Evolutionary conservation across 345 rosid species (phyloP).

Genomic region (Raphanus raphanistrum): DNA sequence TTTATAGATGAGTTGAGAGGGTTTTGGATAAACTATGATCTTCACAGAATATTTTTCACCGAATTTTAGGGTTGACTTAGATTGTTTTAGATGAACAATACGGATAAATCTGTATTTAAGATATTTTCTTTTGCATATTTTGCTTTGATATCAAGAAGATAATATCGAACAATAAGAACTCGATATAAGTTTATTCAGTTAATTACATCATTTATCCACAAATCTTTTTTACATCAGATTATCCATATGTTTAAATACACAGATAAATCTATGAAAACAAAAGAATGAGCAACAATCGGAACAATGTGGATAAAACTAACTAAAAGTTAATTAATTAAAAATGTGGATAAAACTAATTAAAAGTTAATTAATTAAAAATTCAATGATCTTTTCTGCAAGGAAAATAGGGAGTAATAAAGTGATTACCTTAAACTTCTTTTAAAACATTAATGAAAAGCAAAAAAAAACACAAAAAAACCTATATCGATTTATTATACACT

Average conservation of each 20-base stretch:
- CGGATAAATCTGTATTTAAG: neutral
- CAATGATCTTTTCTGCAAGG: neutral
- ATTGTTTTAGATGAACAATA: neutral
- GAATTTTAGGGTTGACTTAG: neutral
- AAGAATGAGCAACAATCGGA: neutral
- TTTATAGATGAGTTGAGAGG: neutral
- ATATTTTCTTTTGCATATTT: neutral
- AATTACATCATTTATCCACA: neutral
- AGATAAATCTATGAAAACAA: neutral
- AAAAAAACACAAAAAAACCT: neutral
- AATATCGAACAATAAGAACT: neutral
- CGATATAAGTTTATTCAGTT: neutral
- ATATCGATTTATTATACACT: neutral
- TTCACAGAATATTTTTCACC: neutral
- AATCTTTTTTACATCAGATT: neutral
- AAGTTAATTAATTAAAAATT: neutral
- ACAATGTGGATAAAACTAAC: neutral
- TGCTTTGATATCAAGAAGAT: neutral
- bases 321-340: neutral
- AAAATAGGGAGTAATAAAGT: neutral
- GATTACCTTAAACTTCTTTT: neutral
- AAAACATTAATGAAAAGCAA: neutral
- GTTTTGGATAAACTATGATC: constrained; percentile 10
- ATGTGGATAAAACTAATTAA: neutral
- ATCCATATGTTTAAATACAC: neutral